These are phyloP conservation scores for Barnettozyma hawaiiensis DNA, from an alignment of 1,139 yeast genomes.

Conservation along the genomic window DNA sequence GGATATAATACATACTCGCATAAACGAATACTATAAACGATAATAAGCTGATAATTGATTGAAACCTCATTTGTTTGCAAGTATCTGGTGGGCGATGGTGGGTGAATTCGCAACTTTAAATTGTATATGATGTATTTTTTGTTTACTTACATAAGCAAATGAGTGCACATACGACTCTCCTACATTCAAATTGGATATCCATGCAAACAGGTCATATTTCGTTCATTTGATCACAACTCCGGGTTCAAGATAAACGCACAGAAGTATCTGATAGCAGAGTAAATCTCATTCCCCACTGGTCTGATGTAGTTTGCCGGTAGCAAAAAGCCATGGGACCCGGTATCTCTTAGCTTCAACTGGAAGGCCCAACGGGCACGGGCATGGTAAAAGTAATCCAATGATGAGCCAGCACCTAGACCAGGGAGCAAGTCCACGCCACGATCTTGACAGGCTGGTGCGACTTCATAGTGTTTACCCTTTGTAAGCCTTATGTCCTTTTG, in stretches of 20 bases:
- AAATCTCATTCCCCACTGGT: slow-evolving; percentile 74
- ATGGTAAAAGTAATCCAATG: slow-evolving; percentile 80
- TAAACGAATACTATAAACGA: slow-evolving; percentile 4
- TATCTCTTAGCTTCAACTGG: slow-evolving; percentile 75
- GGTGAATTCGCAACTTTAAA: too few relatives aligned
- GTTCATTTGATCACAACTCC: slow-evolving; percentile 18
- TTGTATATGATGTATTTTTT: too few relatives aligned
- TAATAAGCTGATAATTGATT: slow-evolving; percentile 2
- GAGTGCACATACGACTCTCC: too few relatives aligned
- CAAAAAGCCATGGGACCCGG: slow-evolving; percentile 79
- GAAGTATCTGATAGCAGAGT: slow-evolving; percentile 65
- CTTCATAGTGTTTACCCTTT: slow-evolving; percentile 60
- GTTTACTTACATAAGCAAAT: too few relatives aligned
- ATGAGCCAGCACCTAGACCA: slow-evolving; percentile 74
- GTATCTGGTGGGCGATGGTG: too few relatives aligned
- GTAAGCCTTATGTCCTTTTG: slow-evolving; percentile 63
- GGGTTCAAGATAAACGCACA: slow-evolving; percentile 54
- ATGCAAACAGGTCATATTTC: not conserved
- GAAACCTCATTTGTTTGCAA: slow-evolving; percentile 10
- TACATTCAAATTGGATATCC: too few relatives aligned
- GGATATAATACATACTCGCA: slow-evolving; percentile 7
- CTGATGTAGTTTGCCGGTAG: slow-evolving; percentile 64
- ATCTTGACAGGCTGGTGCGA: slow-evolving; percentile 74
- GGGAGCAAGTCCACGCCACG: slow-evolving; percentile 64
- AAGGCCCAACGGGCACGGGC: slow-evolving; percentile 80